Evolutionary conservation across 1,139 yeast species (phyloP), one percentile per base, ranked within the genome.

Genomic region (Geotrichum macrosporum): DNA sequence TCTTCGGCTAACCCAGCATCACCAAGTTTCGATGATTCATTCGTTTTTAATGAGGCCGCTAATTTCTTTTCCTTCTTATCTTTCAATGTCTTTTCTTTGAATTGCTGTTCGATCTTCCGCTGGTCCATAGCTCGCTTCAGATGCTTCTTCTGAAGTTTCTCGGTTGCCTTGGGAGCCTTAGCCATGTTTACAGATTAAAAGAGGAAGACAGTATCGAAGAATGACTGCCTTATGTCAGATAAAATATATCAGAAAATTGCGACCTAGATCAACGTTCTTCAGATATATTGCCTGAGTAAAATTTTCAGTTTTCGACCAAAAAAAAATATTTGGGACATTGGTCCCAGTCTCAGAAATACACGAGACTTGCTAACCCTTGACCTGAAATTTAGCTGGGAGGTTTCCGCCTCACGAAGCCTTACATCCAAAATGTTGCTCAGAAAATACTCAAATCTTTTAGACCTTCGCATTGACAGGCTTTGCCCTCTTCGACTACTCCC

Each of bases 131-230:
- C 81, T 55, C 78, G 82, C 68, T 87, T 86, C 76, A 92, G 75
- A 65, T 89, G 96, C 63, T 86, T 87, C 61, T 84, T 76, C 63
- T 88, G 94, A 70, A 92, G 92, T 89, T 94, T 92, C 75, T 87
- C 89, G 33, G 97, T 88, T 49, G 89, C 75, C 66, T 88, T 88
- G 29, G 86, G 71, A 13, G 74, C 73, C 61, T 56, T 60, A 3
- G 60, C 65, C 65, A 61, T 61, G 27, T 19, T 38, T 40, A 6
- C 15, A 29, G 10, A 29, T 29, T 29, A 29, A 9, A 29, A 5
- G 5, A 29, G 13, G 32, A 29, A 10, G 27, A 24, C n/a, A 6
- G 6, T 24, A 6, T 24, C 27, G 10, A 20, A 20, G 9, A 10
- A 8, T 36, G 8, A 10, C 13, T 13, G 15, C 16, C 22, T 20